These are phyloP conservation scores for Sporopachydermia lactativora DNA, from an alignment of 805 yeast species.

Conservation along the genomic window DNA sequence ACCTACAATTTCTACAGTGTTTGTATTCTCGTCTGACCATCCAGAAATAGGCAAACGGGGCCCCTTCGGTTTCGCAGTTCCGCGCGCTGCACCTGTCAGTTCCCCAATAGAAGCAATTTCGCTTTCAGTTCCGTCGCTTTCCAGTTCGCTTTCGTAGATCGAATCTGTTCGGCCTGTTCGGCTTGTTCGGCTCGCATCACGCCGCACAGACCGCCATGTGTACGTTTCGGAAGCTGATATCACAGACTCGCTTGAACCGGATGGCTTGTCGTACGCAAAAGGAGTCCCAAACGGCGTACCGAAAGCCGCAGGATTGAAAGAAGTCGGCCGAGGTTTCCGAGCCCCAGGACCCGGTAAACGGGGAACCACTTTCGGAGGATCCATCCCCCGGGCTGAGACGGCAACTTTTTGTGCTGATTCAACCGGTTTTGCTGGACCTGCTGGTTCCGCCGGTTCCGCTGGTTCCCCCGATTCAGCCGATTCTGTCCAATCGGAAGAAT, in stretches of 20 bases:
- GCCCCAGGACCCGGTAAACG: slow-evolving; percentile 27
- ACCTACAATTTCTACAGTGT: too few species aligned
- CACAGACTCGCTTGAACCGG: slow-evolving; percentile 11
- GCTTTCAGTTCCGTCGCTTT: slow-evolving; percentile 5
- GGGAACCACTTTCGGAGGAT: slow-evolving; percentile 8
- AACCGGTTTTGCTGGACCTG: slow-evolving; percentile 12
- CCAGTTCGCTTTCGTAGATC: slow-evolving; percentile 15
- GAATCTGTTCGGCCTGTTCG: slow-evolving; percentile 27
- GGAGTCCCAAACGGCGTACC: slow-evolving; percentile 11
- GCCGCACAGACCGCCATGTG: slow-evolving; percentile 11
- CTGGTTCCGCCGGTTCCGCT: slow-evolving; percentile 12
- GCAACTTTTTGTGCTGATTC: slow-evolving; percentile 9
- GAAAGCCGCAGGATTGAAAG: slow-evolving; percentile 53
- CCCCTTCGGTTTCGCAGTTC: too few species aligned
- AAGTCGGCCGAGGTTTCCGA: slow-evolving; percentile 69
- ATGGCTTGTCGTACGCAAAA: slow-evolving; percentile 17
- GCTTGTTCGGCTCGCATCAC: slow-evolving; percentile 23
- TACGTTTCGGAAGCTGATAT: slow-evolving; percentile 19
- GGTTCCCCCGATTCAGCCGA: slow-evolving; percentile 4
- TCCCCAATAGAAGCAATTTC: too few species aligned
- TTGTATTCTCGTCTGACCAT: too few species aligned
- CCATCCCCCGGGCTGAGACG: too few species aligned
- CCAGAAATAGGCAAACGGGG: too few species aligned
- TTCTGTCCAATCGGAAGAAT: slow-evolving; percentile 15
- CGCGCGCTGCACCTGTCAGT: too few species aligned